Evolutionary conservation across 1,284 basidiomycete species (phyloP).

Genomic region (Caloboletus inedulis): DNA sequence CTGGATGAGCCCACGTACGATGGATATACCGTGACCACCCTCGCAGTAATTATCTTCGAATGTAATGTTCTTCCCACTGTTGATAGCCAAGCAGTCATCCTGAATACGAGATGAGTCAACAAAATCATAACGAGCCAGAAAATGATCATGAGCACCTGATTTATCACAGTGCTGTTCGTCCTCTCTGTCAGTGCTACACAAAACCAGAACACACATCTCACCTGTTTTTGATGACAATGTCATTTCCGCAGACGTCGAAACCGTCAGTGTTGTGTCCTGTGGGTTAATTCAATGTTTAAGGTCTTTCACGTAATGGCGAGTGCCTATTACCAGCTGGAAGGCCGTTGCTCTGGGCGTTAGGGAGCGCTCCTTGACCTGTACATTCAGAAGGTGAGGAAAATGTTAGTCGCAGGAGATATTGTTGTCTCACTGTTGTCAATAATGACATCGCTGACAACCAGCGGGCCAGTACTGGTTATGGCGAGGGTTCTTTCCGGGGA

Average conservation of each 20-base stretch:
- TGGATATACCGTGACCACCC: constrained; percentile 58
- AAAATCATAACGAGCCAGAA: not conserved
- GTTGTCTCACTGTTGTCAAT: constrained; percentile 42
- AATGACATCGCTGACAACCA: constrained; percentile 37
- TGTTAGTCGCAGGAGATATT: not conserved
- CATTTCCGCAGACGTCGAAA: constrained; percentile 46
- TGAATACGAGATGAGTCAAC: constrained; percentile 23
- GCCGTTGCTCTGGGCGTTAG: constrained; percentile 23
- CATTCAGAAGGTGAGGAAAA: not conserved
- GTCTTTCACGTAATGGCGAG: not conserved
- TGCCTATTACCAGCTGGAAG: constrained; percentile 23
- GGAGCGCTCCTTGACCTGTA: constrained; percentile 37
- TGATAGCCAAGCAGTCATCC: constrained; percentile 66
- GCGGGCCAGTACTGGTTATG: constrained; percentile 29
- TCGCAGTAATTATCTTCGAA: constrained; percentile 54
- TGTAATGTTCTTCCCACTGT: constrained; percentile 51
- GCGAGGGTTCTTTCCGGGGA: constrained; percentile 42
- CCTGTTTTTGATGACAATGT: constrained; percentile 42
- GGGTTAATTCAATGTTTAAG: not conserved
- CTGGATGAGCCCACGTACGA: constrained; percentile 34
- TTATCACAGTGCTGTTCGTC: constrained; percentile 22
- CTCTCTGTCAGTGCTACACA: constrained; percentile 1
- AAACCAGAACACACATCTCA: constrained; percentile 20
- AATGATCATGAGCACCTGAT: constrained; percentile 25
- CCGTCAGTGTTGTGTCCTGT: constrained; percentile 55